phyloP scores from a whole-genome alignment of 1,284 basidiomycete species.

The Boletus semigastroideus region DNA sequence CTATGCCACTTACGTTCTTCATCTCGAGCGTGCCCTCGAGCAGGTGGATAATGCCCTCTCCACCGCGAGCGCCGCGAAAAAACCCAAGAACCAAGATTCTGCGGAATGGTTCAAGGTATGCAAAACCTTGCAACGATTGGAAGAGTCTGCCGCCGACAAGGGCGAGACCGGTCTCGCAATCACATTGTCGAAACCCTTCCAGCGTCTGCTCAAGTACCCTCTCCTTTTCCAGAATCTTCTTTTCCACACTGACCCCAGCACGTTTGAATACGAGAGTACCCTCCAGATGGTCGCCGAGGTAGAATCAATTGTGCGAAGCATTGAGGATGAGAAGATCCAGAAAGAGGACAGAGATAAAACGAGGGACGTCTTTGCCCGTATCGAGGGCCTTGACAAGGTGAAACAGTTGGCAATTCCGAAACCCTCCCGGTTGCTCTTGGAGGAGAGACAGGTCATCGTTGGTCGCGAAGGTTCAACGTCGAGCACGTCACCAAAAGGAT shows the following conservation, averaged over 20 bases:
- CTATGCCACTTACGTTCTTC: constrained; percentile 89
- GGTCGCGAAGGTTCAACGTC: constrained; percentile 25
- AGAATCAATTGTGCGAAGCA: constrained; percentile 91
- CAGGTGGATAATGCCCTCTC: constrained; percentile 82
- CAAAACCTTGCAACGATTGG: constrained; percentile 70
- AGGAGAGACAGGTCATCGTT: constrained; percentile 64
- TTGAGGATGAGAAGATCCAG: constrained; percentile 96
- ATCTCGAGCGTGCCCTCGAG: constrained; percentile 85
- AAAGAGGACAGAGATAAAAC: constrained; percentile 95
- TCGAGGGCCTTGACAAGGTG: constrained; percentile 92
- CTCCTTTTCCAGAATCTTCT: constrained; percentile 97
- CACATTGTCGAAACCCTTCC: constrained; percentile 95
- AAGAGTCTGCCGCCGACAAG: constrained; percentile 77
- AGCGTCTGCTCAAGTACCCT: constrained; percentile 94
- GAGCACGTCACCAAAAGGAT: constrained; percentile 37
- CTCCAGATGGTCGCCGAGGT: constrained; percentile 96
- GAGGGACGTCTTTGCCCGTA: constrained; percentile 91
- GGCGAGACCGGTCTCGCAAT: constrained; percentile 94
- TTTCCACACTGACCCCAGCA: constrained; percentile 94
- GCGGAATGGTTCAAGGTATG: constrained; percentile 77
- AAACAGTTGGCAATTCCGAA: constrained; percentile 87
- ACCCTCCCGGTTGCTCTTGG: constrained; percentile 81
- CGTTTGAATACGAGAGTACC: constrained; percentile 95
- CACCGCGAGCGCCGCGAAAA: constrained; percentile 60
- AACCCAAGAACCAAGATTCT: constrained; percentile 76